phyloP scores from a whole-genome alignment of 2,329 filamentous ascomycete genomes.

The Tolypocladium sp. region DNA sequence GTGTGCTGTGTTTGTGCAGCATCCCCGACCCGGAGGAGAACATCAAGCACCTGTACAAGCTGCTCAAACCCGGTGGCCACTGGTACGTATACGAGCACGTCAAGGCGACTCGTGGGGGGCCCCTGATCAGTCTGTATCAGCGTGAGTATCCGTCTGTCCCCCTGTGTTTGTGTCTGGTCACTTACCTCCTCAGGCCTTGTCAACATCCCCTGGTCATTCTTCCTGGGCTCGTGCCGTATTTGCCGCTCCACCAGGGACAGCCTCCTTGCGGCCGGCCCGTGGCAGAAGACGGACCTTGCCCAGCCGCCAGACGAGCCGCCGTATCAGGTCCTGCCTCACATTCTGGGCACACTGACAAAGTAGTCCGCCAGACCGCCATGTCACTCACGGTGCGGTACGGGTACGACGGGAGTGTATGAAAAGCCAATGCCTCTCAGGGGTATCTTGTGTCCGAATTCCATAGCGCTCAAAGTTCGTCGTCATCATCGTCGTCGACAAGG shows the following conservation, averaged over 20 bases:
- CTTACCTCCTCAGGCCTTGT: constrained; percentile 29
- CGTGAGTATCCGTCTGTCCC: constrained; percentile 26
- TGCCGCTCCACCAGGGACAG: constrained; percentile 36
- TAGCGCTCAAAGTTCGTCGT: constrained; percentile 24
- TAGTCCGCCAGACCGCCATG: constrained; percentile 10
- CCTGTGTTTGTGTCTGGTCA: not conserved
- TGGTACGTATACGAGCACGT: constrained; percentile 60
- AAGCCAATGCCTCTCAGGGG: constrained; percentile 4
- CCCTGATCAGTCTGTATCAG: constrained; percentile 38
- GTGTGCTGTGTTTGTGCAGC: constrained; percentile 53
- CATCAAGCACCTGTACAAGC: constrained; percentile 43
- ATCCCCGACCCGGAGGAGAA: constrained; percentile 51
- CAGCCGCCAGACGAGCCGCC: constrained; percentile 30
- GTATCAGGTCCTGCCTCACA: constrained; percentile 36
- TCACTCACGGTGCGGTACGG: not conserved
- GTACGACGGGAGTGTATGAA: not conserved
- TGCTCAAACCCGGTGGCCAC: constrained; percentile 50
- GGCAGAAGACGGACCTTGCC: constrained; percentile 38
- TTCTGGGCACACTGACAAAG: constrained; percentile 44
- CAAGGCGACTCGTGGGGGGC: constrained; percentile 24
- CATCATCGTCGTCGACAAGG: constrained; percentile 27
- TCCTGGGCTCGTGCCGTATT: constrained; percentile 43
- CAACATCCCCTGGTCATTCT: constrained; percentile 42
- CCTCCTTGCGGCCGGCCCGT: constrained; percentile 39
- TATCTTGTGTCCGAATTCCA: constrained; percentile 12